These are phyloP conservation scores for Nemophila menziesii DNA, from an alignment of 257 asterid species.

Conservation along the genomic window DNA sequence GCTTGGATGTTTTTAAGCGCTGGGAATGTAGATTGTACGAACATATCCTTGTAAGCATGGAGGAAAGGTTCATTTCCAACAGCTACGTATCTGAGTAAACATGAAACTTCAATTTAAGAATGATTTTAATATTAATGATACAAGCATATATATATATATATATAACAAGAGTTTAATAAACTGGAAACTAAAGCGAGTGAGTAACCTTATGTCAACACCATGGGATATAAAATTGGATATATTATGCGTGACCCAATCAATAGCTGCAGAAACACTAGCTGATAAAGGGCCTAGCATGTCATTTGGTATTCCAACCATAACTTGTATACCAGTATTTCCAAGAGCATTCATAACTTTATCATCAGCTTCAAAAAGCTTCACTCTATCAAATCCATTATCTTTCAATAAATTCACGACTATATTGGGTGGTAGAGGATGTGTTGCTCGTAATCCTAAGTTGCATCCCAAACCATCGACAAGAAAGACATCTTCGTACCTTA, in stretches of 20 bases:
- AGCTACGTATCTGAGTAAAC: conserved; percentile 36
- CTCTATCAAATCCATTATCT: conserved; percentile 71
- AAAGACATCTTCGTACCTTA: not conserved
- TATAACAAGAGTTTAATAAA: not conserved
- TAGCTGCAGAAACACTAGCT: conserved; percentile 50
- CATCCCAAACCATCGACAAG: conserved; percentile 37
- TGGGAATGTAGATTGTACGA: conserved; percentile 16
- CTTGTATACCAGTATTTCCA: conserved; percentile 64
- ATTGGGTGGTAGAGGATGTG: conserved; percentile 56
- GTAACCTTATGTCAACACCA: conserved; percentile 75
- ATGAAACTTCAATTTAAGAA: not conserved
- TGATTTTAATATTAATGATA: not conserved
- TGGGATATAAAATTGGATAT: conserved; percentile 55
- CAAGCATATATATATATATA: not conserved
- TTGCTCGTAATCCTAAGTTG: conserved; percentile 63
- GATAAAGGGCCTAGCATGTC: conserved; percentile 66
- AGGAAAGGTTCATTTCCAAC: conserved; percentile 36
- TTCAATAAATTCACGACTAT: conserved; percentile 60
- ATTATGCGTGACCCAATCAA: conserved; percentile 61
- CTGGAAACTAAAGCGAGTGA: not conserved
- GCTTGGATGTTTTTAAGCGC: conserved; percentile 32
- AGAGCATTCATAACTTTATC: conserved; percentile 54
- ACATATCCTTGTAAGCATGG: conserved; percentile 23
- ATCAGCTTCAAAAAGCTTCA: conserved; percentile 80
- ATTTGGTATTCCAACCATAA: conserved; percentile 92